Conservation (phyloP, 2,329 filamentous ascomycete species). For the Pyricularia grisea region DNA sequence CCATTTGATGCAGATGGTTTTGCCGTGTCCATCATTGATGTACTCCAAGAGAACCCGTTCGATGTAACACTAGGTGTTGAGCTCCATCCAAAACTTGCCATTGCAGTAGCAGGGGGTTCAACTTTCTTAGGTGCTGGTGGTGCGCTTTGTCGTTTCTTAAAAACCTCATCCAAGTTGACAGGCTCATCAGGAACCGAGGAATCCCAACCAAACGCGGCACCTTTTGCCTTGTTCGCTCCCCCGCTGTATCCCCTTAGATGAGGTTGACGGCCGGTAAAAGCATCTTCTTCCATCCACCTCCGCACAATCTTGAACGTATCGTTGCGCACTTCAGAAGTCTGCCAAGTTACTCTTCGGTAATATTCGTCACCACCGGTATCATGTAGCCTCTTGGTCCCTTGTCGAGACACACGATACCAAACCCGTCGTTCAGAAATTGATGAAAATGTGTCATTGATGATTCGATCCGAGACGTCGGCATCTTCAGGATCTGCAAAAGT, state of each 20-base stretch:
- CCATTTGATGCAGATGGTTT: background rate
- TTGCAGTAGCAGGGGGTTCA: background rate
- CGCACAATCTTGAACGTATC: slow-evolving; percentile 50
- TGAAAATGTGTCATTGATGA: slow-evolving; percentile 42
- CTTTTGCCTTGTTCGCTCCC: slow-evolving; percentile 29
- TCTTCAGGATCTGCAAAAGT: slow-evolving; percentile 3
- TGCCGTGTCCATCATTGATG: background rate
- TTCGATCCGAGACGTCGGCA: slow-evolving; percentile 30
- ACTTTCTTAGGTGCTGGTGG: background rate
- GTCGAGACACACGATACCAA: slow-evolving; percentile 56
- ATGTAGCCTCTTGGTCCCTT: slow-evolving; percentile 48
- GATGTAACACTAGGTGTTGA: background rate
- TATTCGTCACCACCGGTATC: slow-evolving; percentile 43
- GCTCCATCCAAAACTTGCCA: slow-evolving; percentile 1
- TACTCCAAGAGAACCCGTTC: background rate
- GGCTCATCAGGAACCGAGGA: slow-evolving; percentile 38
- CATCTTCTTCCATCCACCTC: slow-evolving; percentile 58
- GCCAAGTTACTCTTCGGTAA: slow-evolving; percentile 51
- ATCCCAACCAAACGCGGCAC: slow-evolving; percentile 53
- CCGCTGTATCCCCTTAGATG: slow-evolving; percentile 25
- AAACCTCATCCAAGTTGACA: slow-evolving; percentile 37
- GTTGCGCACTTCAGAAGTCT: slow-evolving; percentile 39
- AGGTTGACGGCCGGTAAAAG: slow-evolving; percentile 37
- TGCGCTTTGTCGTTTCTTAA: slow-evolving; percentile 14
- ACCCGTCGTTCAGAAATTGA: slow-evolving; percentile 48